A percentile compares a stretch with the other conserved stretches of the same genome.
Evolutionary conservation across 2,329 filamentous ascomycete species (phyloP).

Genomic region (Ophiostoma australiae): DNA sequence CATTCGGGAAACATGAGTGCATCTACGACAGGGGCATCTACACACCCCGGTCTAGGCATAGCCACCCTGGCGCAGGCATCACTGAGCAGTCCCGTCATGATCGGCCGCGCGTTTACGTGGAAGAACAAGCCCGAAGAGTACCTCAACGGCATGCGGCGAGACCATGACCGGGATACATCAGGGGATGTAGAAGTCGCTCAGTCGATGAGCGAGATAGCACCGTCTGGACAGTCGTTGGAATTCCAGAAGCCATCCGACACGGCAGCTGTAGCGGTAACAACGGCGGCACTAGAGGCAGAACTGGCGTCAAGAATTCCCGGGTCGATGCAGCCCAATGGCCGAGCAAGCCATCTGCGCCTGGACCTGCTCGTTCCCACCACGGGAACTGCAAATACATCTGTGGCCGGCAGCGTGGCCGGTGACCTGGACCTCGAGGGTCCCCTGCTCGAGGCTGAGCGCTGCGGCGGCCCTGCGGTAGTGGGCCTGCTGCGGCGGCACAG

Average conservation of each 20-base stretch:
- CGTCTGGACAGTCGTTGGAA: background rate
- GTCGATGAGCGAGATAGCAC: background rate
- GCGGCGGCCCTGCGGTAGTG: conserved; percentile 35
- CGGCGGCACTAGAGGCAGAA: conserved; percentile 17
- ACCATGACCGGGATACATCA: background rate
- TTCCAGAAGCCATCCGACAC: background rate
- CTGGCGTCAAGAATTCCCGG: conserved; percentile 14
- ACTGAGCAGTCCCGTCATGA: conserved; percentile 39
- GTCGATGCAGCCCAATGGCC: conserved; percentile 15
- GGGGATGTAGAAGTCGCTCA: background rate
- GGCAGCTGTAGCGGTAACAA: conserved; percentile 22
- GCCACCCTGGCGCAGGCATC: conserved; percentile 38
- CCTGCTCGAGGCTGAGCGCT: conserved; percentile 46
- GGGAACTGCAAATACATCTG: conserved; percentile 45
- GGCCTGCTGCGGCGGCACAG: conserved; percentile 61
- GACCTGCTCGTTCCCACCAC: conserved; percentile 37
- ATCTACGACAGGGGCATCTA: conserved; percentile 25
- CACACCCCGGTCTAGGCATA: conserved; percentile 31
- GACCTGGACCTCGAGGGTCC: conserved; percentile 48
- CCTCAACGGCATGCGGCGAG: conserved; percentile 37
- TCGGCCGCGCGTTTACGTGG: conserved; percentile 56
- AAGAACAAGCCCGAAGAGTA: conserved; percentile 61
- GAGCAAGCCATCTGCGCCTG: conserved; percentile 41
- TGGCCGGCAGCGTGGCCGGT: conserved; percentile 52
- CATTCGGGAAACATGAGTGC: background rate